phyloP scores from a whole-genome alignment of 2,329 filamentous ascomycete species.

The Macrophomina tecta region DNA sequence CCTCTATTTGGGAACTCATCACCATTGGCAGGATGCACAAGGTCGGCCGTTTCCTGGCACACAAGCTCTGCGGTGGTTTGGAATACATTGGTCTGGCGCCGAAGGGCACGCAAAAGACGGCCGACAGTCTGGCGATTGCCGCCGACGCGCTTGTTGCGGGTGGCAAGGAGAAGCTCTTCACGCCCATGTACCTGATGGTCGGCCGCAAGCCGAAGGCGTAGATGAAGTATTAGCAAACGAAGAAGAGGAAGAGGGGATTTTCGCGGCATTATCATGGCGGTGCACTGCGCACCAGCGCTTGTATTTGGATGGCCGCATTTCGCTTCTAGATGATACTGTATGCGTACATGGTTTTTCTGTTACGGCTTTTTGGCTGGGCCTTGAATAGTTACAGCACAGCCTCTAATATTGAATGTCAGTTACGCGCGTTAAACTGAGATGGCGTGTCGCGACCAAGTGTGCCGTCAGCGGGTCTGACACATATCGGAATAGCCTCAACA shows the following conservation, averaged over 20 bases:
- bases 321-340: constrained; percentile 22
- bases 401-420: constrained; percentile 22
- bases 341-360: constrained; percentile 19
- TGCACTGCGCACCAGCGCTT: constrained; percentile 6
- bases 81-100: constrained; percentile 80
- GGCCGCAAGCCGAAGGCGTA: constrained; percentile 74
- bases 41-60: constrained; percentile 75
- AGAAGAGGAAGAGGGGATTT: neutral
- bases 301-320: constrained; percentile 8
- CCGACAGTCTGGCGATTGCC: constrained; percentile 81
- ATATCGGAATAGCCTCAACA: constrained; percentile 23
- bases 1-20: constrained; percentile 77
- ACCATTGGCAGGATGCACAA: constrained; percentile 90
- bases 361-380: constrained; percentile 25
- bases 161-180: constrained; percentile 89
- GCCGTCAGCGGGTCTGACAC: neutral
- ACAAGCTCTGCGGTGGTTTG: constrained; percentile 76
- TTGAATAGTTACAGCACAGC: constrained; percentile 19
- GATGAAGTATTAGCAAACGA: neutral
- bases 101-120: constrained; percentile 89
- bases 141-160: constrained; percentile 87
- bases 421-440: neutral
- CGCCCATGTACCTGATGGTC: constrained; percentile 97
- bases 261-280: constrained; percentile 5
- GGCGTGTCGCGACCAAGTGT: neutral